A percentile compares a stretch with the other conserved stretches of the same genome.
Conservation (phyloP, 257 asterid genomes). For the Solanum rostratum region DNA sequence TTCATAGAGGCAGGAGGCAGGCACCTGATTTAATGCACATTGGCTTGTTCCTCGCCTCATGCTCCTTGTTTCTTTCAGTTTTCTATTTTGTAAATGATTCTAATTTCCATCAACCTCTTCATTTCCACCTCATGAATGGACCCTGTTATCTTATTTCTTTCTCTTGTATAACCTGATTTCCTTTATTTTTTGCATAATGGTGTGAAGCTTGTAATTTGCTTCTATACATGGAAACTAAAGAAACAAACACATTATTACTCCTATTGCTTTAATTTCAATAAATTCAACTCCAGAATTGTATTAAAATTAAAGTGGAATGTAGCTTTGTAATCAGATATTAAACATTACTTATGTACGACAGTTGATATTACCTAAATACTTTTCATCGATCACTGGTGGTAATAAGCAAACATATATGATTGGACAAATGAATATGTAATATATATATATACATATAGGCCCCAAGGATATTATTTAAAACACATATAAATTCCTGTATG, state of each 20-base stretch:
- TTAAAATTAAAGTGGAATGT: not conserved
- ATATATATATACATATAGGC: too few relatives aligned
- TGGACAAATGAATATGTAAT: too few relatives aligned
- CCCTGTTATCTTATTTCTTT: not conserved
- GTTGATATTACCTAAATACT: too few relatives aligned
- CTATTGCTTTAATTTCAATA: not conserved
- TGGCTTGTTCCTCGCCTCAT: not conserved
- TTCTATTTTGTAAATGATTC: not conserved
- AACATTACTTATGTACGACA: too few relatives aligned
- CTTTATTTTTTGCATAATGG: not conserved
- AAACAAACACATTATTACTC: not conserved
- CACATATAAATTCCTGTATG: too few relatives aligned
- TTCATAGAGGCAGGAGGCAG: not conserved
- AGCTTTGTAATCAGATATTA: not conserved
- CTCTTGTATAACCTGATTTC: not conserved
- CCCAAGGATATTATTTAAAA: too few relatives aligned
- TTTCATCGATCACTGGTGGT: too few relatives aligned
- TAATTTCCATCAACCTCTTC: not conserved
- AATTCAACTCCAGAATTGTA: not conserved
- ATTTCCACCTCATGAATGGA: not conserved
- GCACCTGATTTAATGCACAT: not conserved
- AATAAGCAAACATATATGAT: too few relatives aligned
- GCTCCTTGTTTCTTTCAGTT: not conserved
- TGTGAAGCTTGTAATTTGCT: not conserved
- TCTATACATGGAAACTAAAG: not conserved